phyloP scores from a whole-genome alignment of 2,329 filamentous ascomycete species.

The Domatiomyces catenatus region DNA sequence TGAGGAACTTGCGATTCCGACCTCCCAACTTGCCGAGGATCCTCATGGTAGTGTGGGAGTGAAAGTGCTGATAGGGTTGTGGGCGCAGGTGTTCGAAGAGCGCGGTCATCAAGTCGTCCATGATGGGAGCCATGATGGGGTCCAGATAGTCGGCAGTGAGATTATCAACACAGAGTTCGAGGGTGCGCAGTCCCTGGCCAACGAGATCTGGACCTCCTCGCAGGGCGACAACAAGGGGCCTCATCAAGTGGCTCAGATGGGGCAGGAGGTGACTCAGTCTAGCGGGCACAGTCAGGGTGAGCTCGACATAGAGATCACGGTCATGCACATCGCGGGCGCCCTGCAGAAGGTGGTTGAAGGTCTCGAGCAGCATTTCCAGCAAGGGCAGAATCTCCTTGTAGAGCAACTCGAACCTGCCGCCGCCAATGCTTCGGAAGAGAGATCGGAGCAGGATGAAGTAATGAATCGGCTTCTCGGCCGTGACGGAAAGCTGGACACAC shows the following conservation, averaged over 20 bases:
- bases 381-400: conserved; percentile 97
- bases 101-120: conserved; percentile 95
- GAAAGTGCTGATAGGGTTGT: conserved; percentile 90
- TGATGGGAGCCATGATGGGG: conserved; percentile 97
- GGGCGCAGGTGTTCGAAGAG: conserved; percentile 91
- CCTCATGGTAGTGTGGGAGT: conserved; percentile 92
- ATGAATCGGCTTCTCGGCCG: conserved; percentile 94
- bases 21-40: conserved; percentile 94
- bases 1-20: conserved; percentile 89
- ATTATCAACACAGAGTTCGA: conserved; percentile 96
- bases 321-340: conserved; percentile 82
- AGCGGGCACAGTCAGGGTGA: conserved; percentile 90
- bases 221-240: conserved; percentile 87
- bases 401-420: conserved; percentile 89
- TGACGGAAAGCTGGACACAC: conserved; percentile 90
- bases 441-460: conserved; percentile 90
- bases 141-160: conserved; percentile 95
- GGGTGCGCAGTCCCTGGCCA: conserved; percentile 77
- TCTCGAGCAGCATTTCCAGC: conserved; percentile 92
- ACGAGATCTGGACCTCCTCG: conserved; percentile 85
- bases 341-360: conserved; percentile 84
- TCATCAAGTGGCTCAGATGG: conserved; percentile 92
- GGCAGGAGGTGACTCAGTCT: conserved; percentile 85
- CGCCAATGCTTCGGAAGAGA: conserved; percentile 89
- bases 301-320: conserved; percentile 88